Conservation (phyloP, 495 filamentous ascomycete species). For the Margaritispora aquatica region DNA sequence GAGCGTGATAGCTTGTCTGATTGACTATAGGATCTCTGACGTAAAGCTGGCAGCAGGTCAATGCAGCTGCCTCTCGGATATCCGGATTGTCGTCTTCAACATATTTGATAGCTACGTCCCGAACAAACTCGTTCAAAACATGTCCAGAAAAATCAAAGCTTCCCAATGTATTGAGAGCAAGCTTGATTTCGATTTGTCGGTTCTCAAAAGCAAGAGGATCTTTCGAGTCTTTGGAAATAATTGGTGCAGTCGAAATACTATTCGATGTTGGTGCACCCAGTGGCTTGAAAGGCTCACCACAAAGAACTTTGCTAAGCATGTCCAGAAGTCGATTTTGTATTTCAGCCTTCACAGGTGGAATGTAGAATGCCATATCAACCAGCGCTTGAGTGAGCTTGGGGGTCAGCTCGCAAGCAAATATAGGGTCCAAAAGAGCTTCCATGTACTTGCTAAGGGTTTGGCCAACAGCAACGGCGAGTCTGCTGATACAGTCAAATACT, state of each 20-base stretch:
- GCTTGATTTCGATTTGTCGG: constrained; percentile 79
- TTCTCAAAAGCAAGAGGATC: constrained; percentile 66
- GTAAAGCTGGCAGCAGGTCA: constrained; percentile 97
- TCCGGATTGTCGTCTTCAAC: constrained; percentile 93
- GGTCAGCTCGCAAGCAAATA: constrained; percentile 92
- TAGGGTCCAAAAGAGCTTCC: constrained; percentile 89
- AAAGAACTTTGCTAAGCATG: constrained; percentile 89
- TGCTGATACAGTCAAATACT: constrained; percentile 96
- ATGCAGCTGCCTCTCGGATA: constrained; percentile 86
- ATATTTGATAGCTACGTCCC: constrained; percentile 95
- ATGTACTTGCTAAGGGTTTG: constrained; percentile 98
- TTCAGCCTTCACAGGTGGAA: constrained; percentile 83
- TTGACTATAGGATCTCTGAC: constrained; percentile 95
- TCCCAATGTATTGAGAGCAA: constrained; percentile 87
- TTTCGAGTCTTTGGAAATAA: constrained; percentile 79
- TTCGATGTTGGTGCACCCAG: constrained; percentile 72
- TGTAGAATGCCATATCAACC: constrained; percentile 97
- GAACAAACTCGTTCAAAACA: constrained; percentile 94
- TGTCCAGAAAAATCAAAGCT: constrained; percentile 95
- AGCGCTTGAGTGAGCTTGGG: constrained; percentile 89
- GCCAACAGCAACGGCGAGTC: constrained; percentile 88
- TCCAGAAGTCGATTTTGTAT: constrained; percentile 94
- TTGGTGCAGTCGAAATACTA: constrained; percentile 62
- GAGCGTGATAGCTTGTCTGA: constrained; percentile 92
- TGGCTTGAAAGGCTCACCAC: constrained; percentile 84